Evolutionary conservation across 2,329 filamentous ascomycete species (phyloP).

Genomic region (Penicillium verrucosum): DNA sequence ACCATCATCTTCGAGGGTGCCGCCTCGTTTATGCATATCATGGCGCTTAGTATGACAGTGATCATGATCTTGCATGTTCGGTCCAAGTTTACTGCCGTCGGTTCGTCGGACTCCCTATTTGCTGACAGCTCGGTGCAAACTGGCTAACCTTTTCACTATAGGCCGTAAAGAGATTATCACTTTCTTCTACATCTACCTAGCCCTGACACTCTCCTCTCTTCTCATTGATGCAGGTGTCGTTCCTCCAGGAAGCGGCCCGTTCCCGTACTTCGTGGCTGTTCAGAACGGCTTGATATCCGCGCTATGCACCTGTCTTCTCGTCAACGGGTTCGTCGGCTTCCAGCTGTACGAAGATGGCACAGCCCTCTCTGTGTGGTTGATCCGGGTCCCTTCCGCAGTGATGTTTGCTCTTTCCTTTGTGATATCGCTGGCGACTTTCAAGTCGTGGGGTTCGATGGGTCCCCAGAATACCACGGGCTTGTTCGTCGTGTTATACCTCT

Average conservation of each 20-base stretch:
- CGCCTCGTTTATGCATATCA: conserved; percentile 86
- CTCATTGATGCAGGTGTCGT: conserved; percentile 90
- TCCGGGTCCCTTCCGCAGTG: conserved; percentile 70
- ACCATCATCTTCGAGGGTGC: conserved; percentile 97
- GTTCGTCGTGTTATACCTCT: conserved; percentile 86
- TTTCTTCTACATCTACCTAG: conserved; percentile 97
- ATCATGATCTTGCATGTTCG: conserved; percentile 97
- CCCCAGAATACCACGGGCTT: conserved; percentile 84
- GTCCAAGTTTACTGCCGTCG: conserved; percentile 96
- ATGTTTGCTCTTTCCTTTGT: conserved; percentile 87
- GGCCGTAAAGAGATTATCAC: conserved; percentile 71
- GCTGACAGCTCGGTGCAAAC: neutral
- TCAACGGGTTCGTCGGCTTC: conserved; percentile 98
- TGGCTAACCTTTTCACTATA: conserved; percentile 29
- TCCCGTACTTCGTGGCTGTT: conserved; percentile 85
- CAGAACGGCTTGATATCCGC: conserved; percentile 84
- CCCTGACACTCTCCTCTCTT: conserved; percentile 82
- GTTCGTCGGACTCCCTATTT: conserved; percentile 50
- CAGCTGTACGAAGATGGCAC: conserved; percentile 98
- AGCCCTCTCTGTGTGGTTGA: conserved; percentile 85
- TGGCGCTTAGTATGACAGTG: conserved; percentile 85
- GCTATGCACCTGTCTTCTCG: conserved; percentile 80
- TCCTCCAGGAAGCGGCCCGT: conserved; percentile 73
- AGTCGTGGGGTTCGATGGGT: conserved; percentile 78
- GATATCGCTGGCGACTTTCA: conserved; percentile 88